phyloP scores from a whole-genome alignment of 2,329 filamentous ascomycete species.

The Colletotrichum nymphaeae region DNA sequence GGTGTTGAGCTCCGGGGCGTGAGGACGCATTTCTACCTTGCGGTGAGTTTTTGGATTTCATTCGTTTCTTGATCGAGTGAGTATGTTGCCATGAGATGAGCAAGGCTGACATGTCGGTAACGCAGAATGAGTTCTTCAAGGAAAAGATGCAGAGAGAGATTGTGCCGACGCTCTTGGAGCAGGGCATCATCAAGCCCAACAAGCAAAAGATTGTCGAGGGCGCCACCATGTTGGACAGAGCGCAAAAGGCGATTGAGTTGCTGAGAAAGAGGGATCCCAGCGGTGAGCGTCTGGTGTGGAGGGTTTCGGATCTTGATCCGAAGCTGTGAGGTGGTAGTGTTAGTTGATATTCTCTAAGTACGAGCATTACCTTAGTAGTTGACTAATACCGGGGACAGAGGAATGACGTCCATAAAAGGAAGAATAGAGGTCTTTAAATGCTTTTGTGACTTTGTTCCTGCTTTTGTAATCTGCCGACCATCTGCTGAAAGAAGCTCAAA shows the following conservation, averaged over 20 bases:
- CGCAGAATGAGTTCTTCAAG: constrained; percentile 66
- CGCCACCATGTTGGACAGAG: constrained; percentile 49
- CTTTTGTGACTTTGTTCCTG: constrained; percentile 34
- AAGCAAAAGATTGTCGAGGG: constrained; percentile 56
- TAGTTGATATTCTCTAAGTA: no score
- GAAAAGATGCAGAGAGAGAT: constrained; percentile 66
- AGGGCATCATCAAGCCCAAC: constrained; percentile 54
- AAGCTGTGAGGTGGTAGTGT: neutral
- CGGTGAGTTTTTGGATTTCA: constrained; percentile 49
- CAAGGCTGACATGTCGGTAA: neutral
- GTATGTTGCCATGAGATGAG: neutral
- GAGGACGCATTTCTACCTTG: constrained; percentile 64
- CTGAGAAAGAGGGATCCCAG: constrained; percentile 51
- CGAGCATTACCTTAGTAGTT: no score
- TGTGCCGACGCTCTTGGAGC: constrained; percentile 58
- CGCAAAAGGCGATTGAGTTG: constrained; percentile 49
- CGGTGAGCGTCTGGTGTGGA: constrained; percentile 55
- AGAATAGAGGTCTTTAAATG: constrained; percentile 12
- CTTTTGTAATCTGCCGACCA: constrained; percentile 37
- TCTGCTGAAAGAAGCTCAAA: constrained; percentile 37
- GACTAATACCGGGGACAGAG: no score
- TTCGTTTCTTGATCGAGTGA: no score
- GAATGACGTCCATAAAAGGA: no score
- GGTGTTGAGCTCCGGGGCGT: constrained; percentile 67
- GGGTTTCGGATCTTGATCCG: constrained; percentile 36